These are phyloP conservation scores for Aspergillus melleus DNA, from an alignment of 2,329 filamentous ascomycete species.

Conservation along the genomic window DNA sequence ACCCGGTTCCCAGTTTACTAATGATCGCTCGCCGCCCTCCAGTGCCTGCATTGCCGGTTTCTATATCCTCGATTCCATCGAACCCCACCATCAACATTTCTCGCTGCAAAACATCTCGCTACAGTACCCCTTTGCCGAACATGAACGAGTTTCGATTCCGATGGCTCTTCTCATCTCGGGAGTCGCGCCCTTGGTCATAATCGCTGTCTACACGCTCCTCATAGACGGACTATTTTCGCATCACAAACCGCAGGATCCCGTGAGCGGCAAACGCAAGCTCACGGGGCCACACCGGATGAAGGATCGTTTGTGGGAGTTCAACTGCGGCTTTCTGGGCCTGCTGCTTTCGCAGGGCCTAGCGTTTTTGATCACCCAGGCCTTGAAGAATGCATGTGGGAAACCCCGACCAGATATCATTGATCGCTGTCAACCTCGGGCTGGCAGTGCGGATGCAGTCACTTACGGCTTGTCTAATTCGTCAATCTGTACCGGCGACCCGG, in stretches of 20 bases:
- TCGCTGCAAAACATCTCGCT: conserved; percentile 57
- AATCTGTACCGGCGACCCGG: conserved; percentile 54
- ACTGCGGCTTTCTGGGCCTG: conserved; percentile 60
- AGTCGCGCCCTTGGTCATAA: conserved; percentile 52
- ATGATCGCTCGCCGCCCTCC: conserved; percentile 12
- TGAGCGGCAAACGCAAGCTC: conserved; percentile 39
- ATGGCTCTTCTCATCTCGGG: conserved; percentile 52
- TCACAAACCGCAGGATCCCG: conserved; percentile 36
- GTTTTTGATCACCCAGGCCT: conserved; percentile 57
- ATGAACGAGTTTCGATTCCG: conserved; percentile 55
- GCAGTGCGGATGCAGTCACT: conserved; percentile 35
- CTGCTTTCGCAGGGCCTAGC: conserved; percentile 54
- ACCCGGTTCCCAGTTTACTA: conserved; percentile 1
- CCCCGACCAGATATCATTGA: conserved; percentile 61
- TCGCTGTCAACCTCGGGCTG: conserved; percentile 48
- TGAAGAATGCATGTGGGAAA: conserved; percentile 62
- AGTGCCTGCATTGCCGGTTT: conserved; percentile 55
- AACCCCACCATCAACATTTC: conserved; percentile 60
- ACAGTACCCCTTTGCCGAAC: conserved; percentile 57
- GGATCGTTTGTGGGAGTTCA: conserved; percentile 62
- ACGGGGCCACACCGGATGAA: conserved; percentile 53
- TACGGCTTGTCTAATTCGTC: conserved; percentile 48
- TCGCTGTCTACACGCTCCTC: conserved; percentile 57
- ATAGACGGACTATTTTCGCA: conserved; percentile 62
- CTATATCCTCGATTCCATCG: conserved; percentile 52